These are phyloP conservation scores for Neocallimastix lanati DNA, from an alignment of 192 early-diverging fungal species.

Conservation along the genomic window DNA sequence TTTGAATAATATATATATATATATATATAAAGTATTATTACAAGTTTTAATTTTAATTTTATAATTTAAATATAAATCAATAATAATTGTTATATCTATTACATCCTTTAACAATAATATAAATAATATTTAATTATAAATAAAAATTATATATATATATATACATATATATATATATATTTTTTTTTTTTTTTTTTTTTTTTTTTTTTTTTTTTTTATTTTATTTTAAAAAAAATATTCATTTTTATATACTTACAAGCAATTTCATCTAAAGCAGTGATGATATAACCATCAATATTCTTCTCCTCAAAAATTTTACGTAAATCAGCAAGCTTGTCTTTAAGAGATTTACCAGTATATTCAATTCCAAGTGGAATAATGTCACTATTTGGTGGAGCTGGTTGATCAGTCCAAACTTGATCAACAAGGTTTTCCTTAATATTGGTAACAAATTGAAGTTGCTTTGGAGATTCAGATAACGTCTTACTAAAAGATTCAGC, in stretches of 20 bases:
- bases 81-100: no score
- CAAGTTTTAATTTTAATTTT: no score
- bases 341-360: slow-evolving; percentile 32
- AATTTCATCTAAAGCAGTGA: slow-evolving; percentile 85
- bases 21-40: no score
- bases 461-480: slow-evolving; percentile 31
- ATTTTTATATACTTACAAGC: slow-evolving; percentile 38
- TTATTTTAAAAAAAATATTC: no score
- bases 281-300: slow-evolving; percentile 50
- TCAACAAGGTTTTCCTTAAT: slow-evolving; percentile 72
- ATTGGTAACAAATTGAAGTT: slow-evolving; percentile 33
- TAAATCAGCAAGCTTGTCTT: slow-evolving; percentile 3
- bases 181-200: no score
- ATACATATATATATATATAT: no score
- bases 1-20: no score
- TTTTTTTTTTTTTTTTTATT: no score
- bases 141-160: no score
- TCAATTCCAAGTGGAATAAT: slow-evolving; percentile 43
- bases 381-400: slow-evolving; percentile 46
- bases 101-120: no score
- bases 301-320: slow-evolving; percentile 27
- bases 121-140: no score
- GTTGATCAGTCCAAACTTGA: slow-evolving; percentile 58
- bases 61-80: no score
- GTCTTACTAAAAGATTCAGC: slow-evolving; percentile 31